phyloP scores from a whole-genome alignment of 2,329 filamentous ascomycete genomes.

The Sporothrix sp. region DNA sequence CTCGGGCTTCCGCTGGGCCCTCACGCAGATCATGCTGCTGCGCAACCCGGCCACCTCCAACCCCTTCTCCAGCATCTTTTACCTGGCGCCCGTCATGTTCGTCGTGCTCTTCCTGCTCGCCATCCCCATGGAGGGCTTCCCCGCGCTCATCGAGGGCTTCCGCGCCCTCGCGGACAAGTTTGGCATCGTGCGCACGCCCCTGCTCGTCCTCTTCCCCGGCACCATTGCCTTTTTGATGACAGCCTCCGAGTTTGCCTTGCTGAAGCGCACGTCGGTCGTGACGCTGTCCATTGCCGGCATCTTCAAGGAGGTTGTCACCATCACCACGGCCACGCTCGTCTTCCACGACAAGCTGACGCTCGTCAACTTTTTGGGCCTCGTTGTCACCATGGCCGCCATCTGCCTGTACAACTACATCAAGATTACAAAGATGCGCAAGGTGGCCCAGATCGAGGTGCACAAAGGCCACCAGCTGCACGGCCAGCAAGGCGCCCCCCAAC shows the following conservation, averaged over 20 bases:
- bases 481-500: background rate
- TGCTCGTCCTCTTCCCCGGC: slow-evolving; percentile 81
- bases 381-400: slow-evolving; percentile 85
- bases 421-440: slow-evolving; percentile 74
- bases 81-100: slow-evolving; percentile 97
- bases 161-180: slow-evolving; percentile 53
- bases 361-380: slow-evolving; percentile 76
- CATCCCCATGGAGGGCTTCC: slow-evolving; percentile 73
- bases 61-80: slow-evolving; percentile 94
- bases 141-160: slow-evolving; percentile 57
- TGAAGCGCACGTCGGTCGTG: slow-evolving; percentile 91
- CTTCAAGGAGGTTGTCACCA: slow-evolving; percentile 97
- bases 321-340: slow-evolving; percentile 74
- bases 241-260: slow-evolving; percentile 84
- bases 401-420: slow-evolving; percentile 91
- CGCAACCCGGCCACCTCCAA: slow-evolving; percentile 93
- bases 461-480: slow-evolving; percentile 23
- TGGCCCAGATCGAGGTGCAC: slow-evolving; percentile 51
- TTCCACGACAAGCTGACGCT: slow-evolving; percentile 82
- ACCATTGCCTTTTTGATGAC: slow-evolving; percentile 94
- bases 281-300: slow-evolving; percentile 95
- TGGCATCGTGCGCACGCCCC: slow-evolving; percentile 55
- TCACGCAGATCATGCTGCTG: slow-evolving; percentile 93
- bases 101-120: slow-evolving; percentile 68
- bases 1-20: slow-evolving; percentile 92